A percentile compares a stretch with the other conserved stretches of the same genome.
These are phyloP conservation scores for Stagonosporopsis chrysanthemi DNA, from an alignment of 2,329 filamentous ascomycete genomes.

Conservation along the genomic window DNA sequence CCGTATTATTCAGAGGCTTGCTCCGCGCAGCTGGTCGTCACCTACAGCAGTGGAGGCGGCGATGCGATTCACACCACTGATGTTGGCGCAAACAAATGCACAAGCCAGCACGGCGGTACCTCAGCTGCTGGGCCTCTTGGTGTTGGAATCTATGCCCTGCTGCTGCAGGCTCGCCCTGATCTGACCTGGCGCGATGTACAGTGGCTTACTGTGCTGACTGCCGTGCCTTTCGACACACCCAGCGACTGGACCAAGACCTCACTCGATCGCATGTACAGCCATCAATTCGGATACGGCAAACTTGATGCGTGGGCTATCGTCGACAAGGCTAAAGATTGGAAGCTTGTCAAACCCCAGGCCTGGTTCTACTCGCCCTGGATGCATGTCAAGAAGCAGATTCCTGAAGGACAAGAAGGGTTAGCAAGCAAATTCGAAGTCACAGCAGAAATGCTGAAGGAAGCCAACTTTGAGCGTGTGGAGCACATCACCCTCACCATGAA, in stretches of 20 bases:
- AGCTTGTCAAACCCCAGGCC: slow-evolving; percentile 90
- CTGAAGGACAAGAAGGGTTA: slow-evolving; percentile 82
- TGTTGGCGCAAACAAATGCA: slow-evolving; percentile 83
- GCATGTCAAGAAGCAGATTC: slow-evolving; percentile 84
- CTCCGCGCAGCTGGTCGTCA: slow-evolving; percentile 93
- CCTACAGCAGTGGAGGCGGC: slow-evolving; percentile 89
- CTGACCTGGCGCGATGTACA: slow-evolving; percentile 94
- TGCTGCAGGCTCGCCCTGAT: slow-evolving; percentile 83
- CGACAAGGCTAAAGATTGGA: slow-evolving; percentile 83
- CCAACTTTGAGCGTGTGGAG: slow-evolving; percentile 86
- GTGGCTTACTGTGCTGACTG: slow-evolving; percentile 85
- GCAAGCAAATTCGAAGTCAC: slow-evolving; percentile 84
- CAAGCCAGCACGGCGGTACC: slow-evolving; percentile 85
- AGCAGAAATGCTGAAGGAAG: slow-evolving; percentile 76
- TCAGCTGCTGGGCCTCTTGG: slow-evolving; percentile 94
- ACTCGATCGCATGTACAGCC: slow-evolving; percentile 86
- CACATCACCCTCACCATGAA: slow-evolving; percentile 99
- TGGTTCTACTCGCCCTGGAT: slow-evolving; percentile 96
- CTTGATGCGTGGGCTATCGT: slow-evolving; percentile 87
- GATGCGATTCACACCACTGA: slow-evolving; percentile 97
- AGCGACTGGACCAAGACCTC: slow-evolving; percentile 83
- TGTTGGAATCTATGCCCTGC: slow-evolving; percentile 89
- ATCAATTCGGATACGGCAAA: slow-evolving; percentile 95
- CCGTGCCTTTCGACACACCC: slow-evolving; percentile 78
- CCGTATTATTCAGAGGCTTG: slow-evolving; percentile 97